Base-by-base conservation (phyloP, 305 asterid genomes). In the Fraxinus floribunda region DNA sequence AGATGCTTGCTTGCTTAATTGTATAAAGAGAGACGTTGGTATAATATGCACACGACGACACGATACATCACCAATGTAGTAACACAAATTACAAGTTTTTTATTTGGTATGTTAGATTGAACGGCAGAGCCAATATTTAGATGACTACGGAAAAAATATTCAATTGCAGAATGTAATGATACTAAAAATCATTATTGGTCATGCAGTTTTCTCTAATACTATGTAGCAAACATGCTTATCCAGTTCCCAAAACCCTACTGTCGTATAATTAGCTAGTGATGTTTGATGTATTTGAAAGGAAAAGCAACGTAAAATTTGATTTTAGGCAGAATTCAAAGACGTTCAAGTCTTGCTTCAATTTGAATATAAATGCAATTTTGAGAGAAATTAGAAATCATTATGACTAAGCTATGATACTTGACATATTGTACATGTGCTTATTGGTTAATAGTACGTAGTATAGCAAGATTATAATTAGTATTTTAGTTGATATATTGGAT, bases 1-100 rank as follows among this genome's bases (percentile, higher is more conserved):
- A 29, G 72, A 70, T 80, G 49, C 34, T 79, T 79, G 77, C 77
- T 64, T 41, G 68, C 36, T 29, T 13, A 55, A 55, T 16, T 55
- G 64, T n/a, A 55, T n/a, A n/a, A n/a, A 49, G 62, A 16, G 64
- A 55, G 24, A 55, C 9, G 5, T 55, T 55, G 24, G 9, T 55
- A 55, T 1, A n/a, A 55, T 7, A 55, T 0, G 18, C 22, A 16
- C 20, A 26, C 30, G 30, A 4, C 0, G 8, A 52, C 1, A 16
- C 60, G 0, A 46, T 46, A 46, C 15, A 3, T 8, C 49, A 39
- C 16, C 3, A 44, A 44, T 44, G 49, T 41, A 41, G 13, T 39
- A 39, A 39, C 13, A 39, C 46, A 39, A 8, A 8, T 39, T 10
- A 41, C 57, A 11, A 46, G 57, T 46, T 46, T 46, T 13, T 46